These are phyloP conservation scores for Tritrichomonas musculus DNA, from an alignment of 208 protist genomes.

Conservation along the genomic window DNA sequence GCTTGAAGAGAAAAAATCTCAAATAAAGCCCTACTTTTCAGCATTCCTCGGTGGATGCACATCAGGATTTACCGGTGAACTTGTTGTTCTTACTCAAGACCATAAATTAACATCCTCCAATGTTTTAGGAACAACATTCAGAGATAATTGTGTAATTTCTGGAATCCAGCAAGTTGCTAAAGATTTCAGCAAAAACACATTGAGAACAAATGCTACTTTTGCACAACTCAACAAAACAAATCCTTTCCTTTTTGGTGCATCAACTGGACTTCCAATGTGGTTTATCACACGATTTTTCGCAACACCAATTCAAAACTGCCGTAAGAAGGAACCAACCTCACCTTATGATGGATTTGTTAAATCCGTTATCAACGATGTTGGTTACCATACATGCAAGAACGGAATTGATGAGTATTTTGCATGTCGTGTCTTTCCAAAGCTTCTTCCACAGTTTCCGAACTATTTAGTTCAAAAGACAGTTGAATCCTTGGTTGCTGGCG, in stretches of 20 bases:
- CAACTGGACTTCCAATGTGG: constrained; percentile 1
- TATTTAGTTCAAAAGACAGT: neutral
- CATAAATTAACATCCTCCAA: neutral
- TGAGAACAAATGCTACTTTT: neutral
- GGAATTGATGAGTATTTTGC: neutral
- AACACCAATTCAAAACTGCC: neutral
- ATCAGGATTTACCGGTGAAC: neutral
- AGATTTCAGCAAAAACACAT: neutral
- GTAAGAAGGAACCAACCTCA: neutral
- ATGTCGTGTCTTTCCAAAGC: neutral
- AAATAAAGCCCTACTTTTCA: neutral
- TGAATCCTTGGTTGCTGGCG: neutral
- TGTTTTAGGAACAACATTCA: neutral
- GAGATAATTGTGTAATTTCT: neutral
- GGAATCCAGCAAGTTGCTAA: neutral
- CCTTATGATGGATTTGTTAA: neutral
- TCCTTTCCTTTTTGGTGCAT: constrained; percentile 11
- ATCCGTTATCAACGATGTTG: neutral
- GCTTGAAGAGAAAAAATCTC: no score
- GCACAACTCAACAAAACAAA: neutral
- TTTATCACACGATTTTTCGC: neutral
- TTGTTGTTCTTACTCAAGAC: neutral
- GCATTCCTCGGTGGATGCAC: neutral
- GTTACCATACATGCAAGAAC: constrained; percentile 4
- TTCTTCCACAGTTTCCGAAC: neutral